Conservation (phyloP, 1,139 yeast genomes). For the Candida neerlandica region DNA sequence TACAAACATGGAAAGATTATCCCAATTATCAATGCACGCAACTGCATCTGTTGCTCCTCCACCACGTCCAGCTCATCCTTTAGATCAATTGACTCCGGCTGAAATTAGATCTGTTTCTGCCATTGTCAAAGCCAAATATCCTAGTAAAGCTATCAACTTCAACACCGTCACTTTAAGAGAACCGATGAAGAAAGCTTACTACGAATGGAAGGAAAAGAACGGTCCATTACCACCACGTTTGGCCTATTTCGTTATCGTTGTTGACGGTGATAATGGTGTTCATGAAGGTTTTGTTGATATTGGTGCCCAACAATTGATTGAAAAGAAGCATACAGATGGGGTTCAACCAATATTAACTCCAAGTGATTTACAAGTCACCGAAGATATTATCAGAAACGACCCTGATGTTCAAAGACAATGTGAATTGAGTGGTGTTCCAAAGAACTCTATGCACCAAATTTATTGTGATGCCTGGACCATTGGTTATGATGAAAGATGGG, state of each 20-base stretch:
- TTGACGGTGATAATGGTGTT: constrained; percentile 60
- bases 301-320: constrained; percentile 46
- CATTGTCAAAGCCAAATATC: constrained; percentile 36
- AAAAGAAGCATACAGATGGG: constrained; percentile 53
- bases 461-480: constrained; percentile 88
- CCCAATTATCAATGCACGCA: constrained; percentile 65
- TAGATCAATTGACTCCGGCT: constrained; percentile 66
- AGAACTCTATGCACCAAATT: constrained; percentile 64
- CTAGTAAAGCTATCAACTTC: constrained; percentile 53
- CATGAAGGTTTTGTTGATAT: constrained; percentile 72
- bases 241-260: constrained; percentile 66
- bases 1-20: constrained; percentile 60
- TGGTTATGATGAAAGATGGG: constrained; percentile 86
- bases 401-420: constrained; percentile 76
- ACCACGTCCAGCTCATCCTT: constrained; percentile 61
- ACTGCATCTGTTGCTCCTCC: constrained; percentile 59
- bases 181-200: constrained; percentile 64
- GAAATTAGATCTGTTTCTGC: constrained; percentile 49
- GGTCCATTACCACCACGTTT: constrained; percentile 69
- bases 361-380: constrained; percentile 64
- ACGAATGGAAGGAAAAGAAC: constrained; percentile 64
- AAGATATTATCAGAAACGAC: constrained; percentile 64
- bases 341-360: constrained; percentile 78
- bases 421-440: constrained; percentile 66
- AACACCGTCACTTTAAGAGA: constrained; percentile 73